Evolutionary conservation across 2,329 filamentous ascomycete species (phyloP).

Genomic region (Shiraia bambusicola): DNA sequence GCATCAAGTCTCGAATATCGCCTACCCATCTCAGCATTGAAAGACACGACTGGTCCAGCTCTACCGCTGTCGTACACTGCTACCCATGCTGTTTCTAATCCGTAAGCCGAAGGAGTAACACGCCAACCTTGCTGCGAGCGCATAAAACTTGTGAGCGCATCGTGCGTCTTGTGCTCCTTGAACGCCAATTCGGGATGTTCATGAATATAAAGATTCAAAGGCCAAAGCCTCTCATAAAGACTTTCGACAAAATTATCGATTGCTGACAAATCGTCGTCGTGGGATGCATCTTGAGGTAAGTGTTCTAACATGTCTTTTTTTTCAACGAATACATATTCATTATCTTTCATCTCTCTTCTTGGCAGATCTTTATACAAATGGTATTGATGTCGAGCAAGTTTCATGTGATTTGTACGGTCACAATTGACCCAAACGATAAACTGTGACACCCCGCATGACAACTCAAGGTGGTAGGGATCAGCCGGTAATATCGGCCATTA

Average conservation of each 20-base stretch:
- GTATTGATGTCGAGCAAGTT: no score
- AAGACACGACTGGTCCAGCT: conserved; percentile 50
- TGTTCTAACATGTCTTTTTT: background rate
- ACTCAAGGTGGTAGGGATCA: no score
- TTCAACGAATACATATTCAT: conserved; percentile 13
- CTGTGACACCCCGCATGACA: no score
- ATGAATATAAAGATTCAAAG: conserved; percentile 8
- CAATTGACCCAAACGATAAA: no score
- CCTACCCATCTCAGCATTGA: conserved; percentile 43
- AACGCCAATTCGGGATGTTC: conserved; percentile 24
- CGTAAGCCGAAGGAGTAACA: conserved; percentile 55
- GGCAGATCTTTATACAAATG: conserved; percentile 1
- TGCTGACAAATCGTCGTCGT: conserved; percentile 3
- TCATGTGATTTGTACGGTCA: no score
- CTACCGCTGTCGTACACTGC: conserved; percentile 52
- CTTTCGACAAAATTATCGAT: conserved; percentile 9
- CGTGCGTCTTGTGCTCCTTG: conserved; percentile 25
- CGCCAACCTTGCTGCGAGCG: conserved; percentile 49
- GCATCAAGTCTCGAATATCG: background rate
- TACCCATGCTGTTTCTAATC: conserved; percentile 56
- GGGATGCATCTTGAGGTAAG: background rate
- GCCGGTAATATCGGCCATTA: no score
- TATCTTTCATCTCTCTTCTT: conserved; percentile 10
- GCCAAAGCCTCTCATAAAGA: conserved; percentile 40
- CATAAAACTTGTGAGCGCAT: conserved; percentile 21